Evolutionary conservation across 2,329 filamentous ascomycete species (phyloP), one percentile per base, ranked within the genome.

Genomic region (Fusarium luffae): DNA sequence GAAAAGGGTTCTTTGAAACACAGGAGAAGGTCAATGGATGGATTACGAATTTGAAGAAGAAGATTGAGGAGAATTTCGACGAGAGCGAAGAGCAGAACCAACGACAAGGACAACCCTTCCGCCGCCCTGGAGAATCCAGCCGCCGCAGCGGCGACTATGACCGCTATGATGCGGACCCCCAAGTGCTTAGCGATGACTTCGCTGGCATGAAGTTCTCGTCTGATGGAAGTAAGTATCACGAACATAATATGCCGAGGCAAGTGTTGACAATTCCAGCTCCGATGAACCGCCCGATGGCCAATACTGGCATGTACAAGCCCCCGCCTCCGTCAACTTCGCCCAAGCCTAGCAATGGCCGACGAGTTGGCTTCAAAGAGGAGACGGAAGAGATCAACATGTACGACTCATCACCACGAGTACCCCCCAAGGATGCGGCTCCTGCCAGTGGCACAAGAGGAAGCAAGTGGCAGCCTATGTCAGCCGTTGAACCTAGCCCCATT

Each of bases 391-490:
- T 97, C 55, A 85, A 83, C 72, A 89, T 92, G 62, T 96, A 97
- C 77, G 88, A 90, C 60, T 84, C 86, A 13, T 89, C 89, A 51
- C 87, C 90, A 32, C 85, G 78, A 78, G 82, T 82, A 54, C 85
- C 80, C 28, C 83, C 83, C 71, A 89, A 85, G 80, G 88, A 85
- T 77, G 80, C 72, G 64, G 75, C 78, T 30, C 76, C 81, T 34
- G 77, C 77, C 25, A 78, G 83, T n/a, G 84, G 85, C 49, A 81
- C 83, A 70, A 96, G 94, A 82, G 81, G 88, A 47, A 98, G 94
- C 86, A 99, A 99, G 83, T 99, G 96, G 96, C 95, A 99, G 80
- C 95, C 96, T 12, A 83, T 99, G 73, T 93, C 94, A 14, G 87
- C 91, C 0, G 89, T 98, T 16, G 69, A 97, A 51, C 93, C 94